Evolutionary conservation across 352 stramenopile species (phyloP).

Genomic region (Globisporangium lucens): DNA sequence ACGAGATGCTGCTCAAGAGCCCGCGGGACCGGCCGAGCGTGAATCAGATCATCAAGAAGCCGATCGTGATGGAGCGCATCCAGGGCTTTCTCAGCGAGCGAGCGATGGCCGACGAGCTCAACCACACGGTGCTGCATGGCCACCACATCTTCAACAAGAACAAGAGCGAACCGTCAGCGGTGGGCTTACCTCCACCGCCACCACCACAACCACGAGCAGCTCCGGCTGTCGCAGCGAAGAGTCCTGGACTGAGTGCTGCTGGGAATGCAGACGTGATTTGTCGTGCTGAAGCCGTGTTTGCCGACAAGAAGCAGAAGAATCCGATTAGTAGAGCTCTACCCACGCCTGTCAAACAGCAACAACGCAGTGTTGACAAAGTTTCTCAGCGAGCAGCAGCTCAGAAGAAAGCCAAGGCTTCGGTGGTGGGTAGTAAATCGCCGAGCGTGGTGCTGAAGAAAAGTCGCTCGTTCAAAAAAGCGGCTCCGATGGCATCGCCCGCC

Average conservation of each 20-base stretch:
- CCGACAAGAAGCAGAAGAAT: constrained; percentile 9
- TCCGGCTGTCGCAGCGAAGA: constrained; percentile 1
- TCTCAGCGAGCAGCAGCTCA: neutral
- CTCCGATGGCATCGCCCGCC: neutral
- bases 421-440: constrained; percentile 2
- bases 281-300: constrained; percentile 9
- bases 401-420: constrained; percentile 18
- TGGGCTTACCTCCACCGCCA: neutral
- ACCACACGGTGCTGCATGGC: constrained; percentile 69
- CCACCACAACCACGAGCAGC: neutral
- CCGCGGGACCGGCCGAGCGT: constrained; percentile 60
- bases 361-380: neutral
- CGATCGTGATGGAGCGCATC: constrained; percentile 60
- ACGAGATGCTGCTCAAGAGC: constrained; percentile 60
- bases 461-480: constrained; percentile 19
- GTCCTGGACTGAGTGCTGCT: neutral
- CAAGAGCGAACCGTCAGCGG: neutral
- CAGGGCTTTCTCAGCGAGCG: constrained; percentile 57
- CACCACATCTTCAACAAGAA: constrained; percentile 59
- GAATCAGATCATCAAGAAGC: constrained; percentile 52
- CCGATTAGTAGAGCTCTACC: neutral
- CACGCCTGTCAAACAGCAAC: neutral
- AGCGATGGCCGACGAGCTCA: constrained; percentile 53
- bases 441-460: constrained; percentile 15
- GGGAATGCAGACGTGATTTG: constrained; percentile 3